Base-by-base conservation (phyloP, 2,329 filamentous ascomycete species). In the Fusarium caatingaense region DNA sequence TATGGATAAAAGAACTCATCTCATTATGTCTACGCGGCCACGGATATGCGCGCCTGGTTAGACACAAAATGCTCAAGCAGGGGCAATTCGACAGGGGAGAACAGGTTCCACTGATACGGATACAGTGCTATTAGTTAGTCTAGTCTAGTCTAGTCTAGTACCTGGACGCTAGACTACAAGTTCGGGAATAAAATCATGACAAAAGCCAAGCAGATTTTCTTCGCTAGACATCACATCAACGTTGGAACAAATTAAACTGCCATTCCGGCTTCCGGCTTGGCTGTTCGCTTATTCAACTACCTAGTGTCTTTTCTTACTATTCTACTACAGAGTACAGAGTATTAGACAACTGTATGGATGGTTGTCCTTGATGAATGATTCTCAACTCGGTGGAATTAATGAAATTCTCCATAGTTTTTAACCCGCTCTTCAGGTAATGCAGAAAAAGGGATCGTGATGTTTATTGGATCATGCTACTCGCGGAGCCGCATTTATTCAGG, bases 261-360 rank as follows among this genome's bases (percentile, higher is more conserved):
- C 23, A 40, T 58, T 59, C 57, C 64, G 64, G 37, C 32, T 71
- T 59, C 71, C 68, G 69, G 64, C 69, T 74, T 72, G 72, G 71
- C 71, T 47, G 28, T 49, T 50, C 40, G 61, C 46, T 53, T 59
- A 34, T 61, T 37, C 18, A 37, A 37, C 34, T 37, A 37, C 34
- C 10, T 12, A 37, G 34, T n/a, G 6, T 37, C 18, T 37, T 37
- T 37, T 37, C 18, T 10, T 37, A n/a, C 34, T 12, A 7, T 37
- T n/a, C 18, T 37, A n/a, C 34, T 30, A 13, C 28, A 30, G 28
- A 30, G 28, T 28, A 28, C 27, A 12, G 11, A 12, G 11, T 30
- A 32, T 7, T 13, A 30, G 34, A 37, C 18, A 44, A 44, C 10
- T 44, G 41, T 16, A 21, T 10, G 41, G 28, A 30, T 32, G 20